Base-by-base conservation (phyloP, 1,284 basidiomycete species). In the Heterobasidion parviporum region DNA sequence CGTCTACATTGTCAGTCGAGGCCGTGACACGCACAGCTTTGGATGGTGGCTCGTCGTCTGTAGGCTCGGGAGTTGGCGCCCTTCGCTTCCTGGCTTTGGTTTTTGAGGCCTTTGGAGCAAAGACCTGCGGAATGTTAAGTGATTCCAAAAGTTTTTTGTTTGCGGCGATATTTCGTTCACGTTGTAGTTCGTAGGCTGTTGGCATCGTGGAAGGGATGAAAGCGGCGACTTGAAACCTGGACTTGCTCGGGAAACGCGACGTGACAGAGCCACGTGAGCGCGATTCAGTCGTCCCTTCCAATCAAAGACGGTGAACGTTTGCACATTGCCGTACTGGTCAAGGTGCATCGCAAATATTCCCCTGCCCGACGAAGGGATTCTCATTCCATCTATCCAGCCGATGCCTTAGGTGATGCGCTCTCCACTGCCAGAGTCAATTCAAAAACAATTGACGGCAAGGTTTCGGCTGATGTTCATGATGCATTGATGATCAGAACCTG, bases 131-230 rank as follows among this genome's bases (percentile, higher is more conserved):
- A 33, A 84, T 63, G 1, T 70, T 76, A 2, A 86, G 63, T 0
- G 53, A 44, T 8, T 62, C 62, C 33, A 89, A 70, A 0, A 82
- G 34, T 16, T 59, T 69, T 55, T 60, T 72, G 60, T 85, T 86
- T 18, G 73, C 76, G 45, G 57, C 70, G 10, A 85, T 82, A 60
- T 80, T 84, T 33, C 61, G 65, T 0, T 67, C 61, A 8, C 81
- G 79, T 57, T 74, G 67, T 55, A 68, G 67, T 61, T 81, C 79
- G 54, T 83, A 84, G 1, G 33, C 26, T 3, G 62, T 63, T 8
- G 58, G 62, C 61, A 62, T 62, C 26, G 26, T 26, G 26, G 26
- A 26, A 26, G 26, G 26, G 26, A 6, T 8, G n/a, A 41, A 41
- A 41, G 38, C 38, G n/a, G n/a, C 10, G 38, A 41, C n/a, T 12